Base-by-base conservation (phyloP, 2,329 filamentous ascomycete genomes). In the Plenodomus lindquistii region DNA sequence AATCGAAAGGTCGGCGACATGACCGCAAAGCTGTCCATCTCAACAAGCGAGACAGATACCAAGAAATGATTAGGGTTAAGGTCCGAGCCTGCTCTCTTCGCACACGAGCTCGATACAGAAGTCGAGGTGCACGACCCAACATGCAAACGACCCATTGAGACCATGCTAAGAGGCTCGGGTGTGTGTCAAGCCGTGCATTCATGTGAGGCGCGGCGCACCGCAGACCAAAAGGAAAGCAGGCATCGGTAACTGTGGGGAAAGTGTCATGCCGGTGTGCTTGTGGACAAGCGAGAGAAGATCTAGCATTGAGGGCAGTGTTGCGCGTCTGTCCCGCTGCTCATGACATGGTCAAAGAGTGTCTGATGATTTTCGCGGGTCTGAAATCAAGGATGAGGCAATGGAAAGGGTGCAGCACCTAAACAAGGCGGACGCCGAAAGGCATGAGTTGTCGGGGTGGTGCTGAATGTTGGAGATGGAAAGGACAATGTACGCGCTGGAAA, bases 1-100 rank as follows among this genome's bases (percentile, higher is more conserved):
- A 91, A 71, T 92, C 84, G 80, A 81, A 77, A 78, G 77, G 75
- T 81, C 76, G 81, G 85, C 85, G 85, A 87, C 86, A 82, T 77
- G 78, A 73, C 71, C 69, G 65, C 62, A 62, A 68, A 55, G 44
- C 69, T 72, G 17, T 66, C 44, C 51, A 44, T 54, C 64, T 57
- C 53, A 55, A 69, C 46, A 65, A 85, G 54, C 64, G 57, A 66
- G 52, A 62, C 27, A 31, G 72, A 69, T 84, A 85, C 89, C 88
- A 88, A 85, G 78, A 73, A 77, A 75, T 78, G 78, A 82, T 88
- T 96, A 96, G 92, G 92, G 92, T 96, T 96, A 96, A 92, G 89
- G 92, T 92, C 89, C 90, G 85, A 87, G 78, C 75, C 78, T 79
- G 79, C 84, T 86, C 83, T 81, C 82, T 75, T 75, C 77, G 72